A percentile compares a stretch with the other conserved stretches of the same genome.
These are phyloP conservation scores for Spergularia bocconei DNA, from an alignment of 148 eudicot genomes.

Conservation along the genomic window DNA sequence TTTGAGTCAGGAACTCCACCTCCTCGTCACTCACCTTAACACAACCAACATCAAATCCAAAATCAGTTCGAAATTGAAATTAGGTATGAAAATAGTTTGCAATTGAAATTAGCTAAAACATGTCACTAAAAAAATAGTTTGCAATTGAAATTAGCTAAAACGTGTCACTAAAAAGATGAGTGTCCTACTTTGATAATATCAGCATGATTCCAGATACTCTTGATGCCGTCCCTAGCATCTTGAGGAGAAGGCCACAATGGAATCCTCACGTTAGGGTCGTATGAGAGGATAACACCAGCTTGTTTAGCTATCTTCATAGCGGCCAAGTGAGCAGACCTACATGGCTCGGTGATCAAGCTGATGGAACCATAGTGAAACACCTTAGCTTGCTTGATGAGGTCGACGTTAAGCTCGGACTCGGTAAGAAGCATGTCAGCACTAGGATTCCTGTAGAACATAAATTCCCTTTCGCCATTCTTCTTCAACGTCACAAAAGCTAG, in stretches of 20 bases:
- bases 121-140: no score
- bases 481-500: conserved; percentile 56
- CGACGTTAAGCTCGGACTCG: conserved; percentile 38
- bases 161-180: no score
- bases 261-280: conserved; percentile 61
- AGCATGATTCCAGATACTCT: conserved; percentile 55
- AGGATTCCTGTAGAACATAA: conserved; percentile 68
- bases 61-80: no score
- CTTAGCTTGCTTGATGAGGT: conserved; percentile 45
- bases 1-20: conserved; percentile 41
- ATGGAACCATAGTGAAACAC: conserved; percentile 70
- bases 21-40: conserved; percentile 51
- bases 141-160: no score
- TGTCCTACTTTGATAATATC: conserved; percentile 51
- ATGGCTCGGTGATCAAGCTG: conserved; percentile 57
- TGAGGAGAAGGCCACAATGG: conserved; percentile 63
- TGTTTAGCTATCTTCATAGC: conserved; percentile 57
- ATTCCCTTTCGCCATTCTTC: conserved; percentile 54
- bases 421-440: conserved; percentile 64
- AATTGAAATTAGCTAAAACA: no score
- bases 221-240: conserved; percentile 46
- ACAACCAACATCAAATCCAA: no score
- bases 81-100: no score
- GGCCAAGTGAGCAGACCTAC: conserved; percentile 48
- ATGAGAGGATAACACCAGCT: conserved; percentile 54